These are phyloP conservation scores for Moesziomyces globuligerus DNA, from an alignment of 1,284 basidiomycete species.

Conservation along the genomic window DNA sequence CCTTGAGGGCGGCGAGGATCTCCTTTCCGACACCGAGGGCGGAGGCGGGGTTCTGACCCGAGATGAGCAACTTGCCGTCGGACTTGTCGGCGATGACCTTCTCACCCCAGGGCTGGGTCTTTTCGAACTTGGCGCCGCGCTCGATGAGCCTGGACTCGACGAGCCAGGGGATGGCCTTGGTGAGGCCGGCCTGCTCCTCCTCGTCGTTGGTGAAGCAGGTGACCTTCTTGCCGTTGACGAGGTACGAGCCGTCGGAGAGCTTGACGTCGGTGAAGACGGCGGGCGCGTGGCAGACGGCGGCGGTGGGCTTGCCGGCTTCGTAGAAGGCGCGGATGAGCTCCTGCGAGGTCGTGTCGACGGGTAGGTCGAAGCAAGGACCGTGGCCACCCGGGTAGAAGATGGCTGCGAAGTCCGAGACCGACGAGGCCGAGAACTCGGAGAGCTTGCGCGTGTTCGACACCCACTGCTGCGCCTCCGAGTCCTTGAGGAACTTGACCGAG, in stretches of 20 bases:
- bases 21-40: constrained; percentile 44
- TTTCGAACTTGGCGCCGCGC: constrained; percentile 76
- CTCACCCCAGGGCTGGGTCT: constrained; percentile 71
- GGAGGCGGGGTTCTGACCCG: constrained; percentile 70
- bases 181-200: constrained; percentile 71
- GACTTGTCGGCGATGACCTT: constrained; percentile 70
- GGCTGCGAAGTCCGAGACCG: constrained; percentile 72
- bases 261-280: constrained; percentile 59
- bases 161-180: constrained; percentile 74
- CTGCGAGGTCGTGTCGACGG: constrained; percentile 47
- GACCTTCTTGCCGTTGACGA: constrained; percentile 72
- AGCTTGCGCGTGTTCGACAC: constrained; percentile 74
- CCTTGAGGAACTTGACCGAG: constrained; percentile 74
- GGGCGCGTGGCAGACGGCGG: constrained; percentile 60
- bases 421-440: constrained; percentile 73
- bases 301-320: constrained; percentile 51
- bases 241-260: constrained; percentile 52
- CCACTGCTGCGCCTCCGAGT: constrained; percentile 72
- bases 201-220: constrained; percentile 80
- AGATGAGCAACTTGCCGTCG: constrained; percentile 35
- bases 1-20: constrained; percentile 43
- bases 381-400: constrained; percentile 81
- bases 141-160: constrained; percentile 75
- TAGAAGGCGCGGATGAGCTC: constrained; percentile 53
- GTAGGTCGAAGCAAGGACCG: constrained; percentile 61